A percentile compares a stretch with the other conserved stretches of the same genome.
Conservation (phyloP, 768 basidiomycete species). For the Strobilomyces echinocephalus region DNA sequence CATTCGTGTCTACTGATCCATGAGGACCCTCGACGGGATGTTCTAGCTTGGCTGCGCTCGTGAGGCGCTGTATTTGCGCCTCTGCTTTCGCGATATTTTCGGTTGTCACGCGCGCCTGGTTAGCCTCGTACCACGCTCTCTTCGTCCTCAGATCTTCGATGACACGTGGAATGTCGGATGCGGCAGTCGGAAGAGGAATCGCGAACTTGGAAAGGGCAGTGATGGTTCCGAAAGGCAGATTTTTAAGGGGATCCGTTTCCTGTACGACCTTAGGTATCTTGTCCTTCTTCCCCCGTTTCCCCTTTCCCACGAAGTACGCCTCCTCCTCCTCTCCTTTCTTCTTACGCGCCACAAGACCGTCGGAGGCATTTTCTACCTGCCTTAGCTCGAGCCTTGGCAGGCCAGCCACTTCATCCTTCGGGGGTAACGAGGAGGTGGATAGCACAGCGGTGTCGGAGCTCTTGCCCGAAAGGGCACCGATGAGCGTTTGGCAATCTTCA, state of each 20-base stretch:
- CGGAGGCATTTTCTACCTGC: slow-evolving; percentile 66
- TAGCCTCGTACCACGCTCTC: slow-evolving; percentile 92
- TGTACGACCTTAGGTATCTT: slow-evolving; percentile 37
- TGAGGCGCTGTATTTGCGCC: slow-evolving; percentile 63
- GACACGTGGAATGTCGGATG: slow-evolving; percentile 73
- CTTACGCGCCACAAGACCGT: slow-evolving; percentile 72
- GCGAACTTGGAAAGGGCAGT: slow-evolving; percentile 82
- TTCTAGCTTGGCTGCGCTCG: slow-evolving; percentile 36
- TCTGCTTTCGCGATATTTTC: slow-evolving; percentile 81
- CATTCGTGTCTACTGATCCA: slow-evolving; percentile 34
- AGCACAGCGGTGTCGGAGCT: slow-evolving; percentile 40
- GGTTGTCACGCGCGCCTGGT: slow-evolving; percentile 74
- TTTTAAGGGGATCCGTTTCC: slow-evolving; percentile 38
- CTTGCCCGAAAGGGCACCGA: slow-evolving; percentile 79
- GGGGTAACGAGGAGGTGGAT: slow-evolving; percentile 38
- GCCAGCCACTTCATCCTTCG: slow-evolving; percentile 46
- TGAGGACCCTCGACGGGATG: slow-evolving; percentile 26
- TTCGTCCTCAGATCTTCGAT: slow-evolving; percentile 90
- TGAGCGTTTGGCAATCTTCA: slow-evolving; percentile 92
- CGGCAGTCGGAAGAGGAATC: slow-evolving; percentile 81
- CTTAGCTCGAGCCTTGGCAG: slow-evolving; percentile 82
- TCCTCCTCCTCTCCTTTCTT: slow-evolving; percentile 92
- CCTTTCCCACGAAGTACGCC: slow-evolving; percentile 74
- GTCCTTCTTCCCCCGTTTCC: slow-evolving; percentile 57
- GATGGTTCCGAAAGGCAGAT: slow-evolving; percentile 81